Base-by-base conservation (phyloP, 208 protist species). In the Wallacemonas sp. region DNA sequence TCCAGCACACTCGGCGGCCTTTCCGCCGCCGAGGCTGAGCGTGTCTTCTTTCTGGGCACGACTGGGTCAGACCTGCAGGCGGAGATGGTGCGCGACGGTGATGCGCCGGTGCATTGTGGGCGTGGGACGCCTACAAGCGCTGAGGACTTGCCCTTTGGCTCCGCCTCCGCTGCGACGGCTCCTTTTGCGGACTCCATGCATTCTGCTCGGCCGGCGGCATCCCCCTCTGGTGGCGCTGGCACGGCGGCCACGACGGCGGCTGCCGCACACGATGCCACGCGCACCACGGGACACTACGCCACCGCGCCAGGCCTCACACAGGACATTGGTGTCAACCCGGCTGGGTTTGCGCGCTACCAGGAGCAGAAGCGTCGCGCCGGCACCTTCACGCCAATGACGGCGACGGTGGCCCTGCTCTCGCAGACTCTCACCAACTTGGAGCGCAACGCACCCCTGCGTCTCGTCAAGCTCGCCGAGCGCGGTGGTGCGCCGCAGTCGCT, bases 341-440 rank as follows among this genome's bases (percentile, higher is more conserved):
- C 5, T 15, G 38, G 47, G 8, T 39, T 46, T 42, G 24, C 38
- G 49, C 15, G 71, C 24, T 78, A 78, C 54, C 31, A 78, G 27
- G 17, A 55, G 26, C 42, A 60, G 31, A 78, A 78, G 54, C 53
- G 28, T 34, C 28, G 62, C 22, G 45, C 38, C 4, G 66, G 66
- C 15, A 45, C 34, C 28, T 73, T 68, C 45, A 68, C 59, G 5
- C 30, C 51, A 5, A 19, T 65, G 44, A 42, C 47, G 12, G 65
- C 72, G n/a, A 30, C 66, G 15, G 33, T 54, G 51, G 72, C 72
- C n/a, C 51, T 78, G 38, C 61, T 72, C 34, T 8, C 60, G 14
- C 56, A 78, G 36, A 63, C 72, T 1, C 19, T 53, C 27, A 22
- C 27, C 45, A 55, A 60, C 19, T 15, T 65, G 27, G 49, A 47